These are phyloP conservation scores for Salix koriyanagi DNA, from an alignment of 345 rosid species.

Conservation along the genomic window DNA sequence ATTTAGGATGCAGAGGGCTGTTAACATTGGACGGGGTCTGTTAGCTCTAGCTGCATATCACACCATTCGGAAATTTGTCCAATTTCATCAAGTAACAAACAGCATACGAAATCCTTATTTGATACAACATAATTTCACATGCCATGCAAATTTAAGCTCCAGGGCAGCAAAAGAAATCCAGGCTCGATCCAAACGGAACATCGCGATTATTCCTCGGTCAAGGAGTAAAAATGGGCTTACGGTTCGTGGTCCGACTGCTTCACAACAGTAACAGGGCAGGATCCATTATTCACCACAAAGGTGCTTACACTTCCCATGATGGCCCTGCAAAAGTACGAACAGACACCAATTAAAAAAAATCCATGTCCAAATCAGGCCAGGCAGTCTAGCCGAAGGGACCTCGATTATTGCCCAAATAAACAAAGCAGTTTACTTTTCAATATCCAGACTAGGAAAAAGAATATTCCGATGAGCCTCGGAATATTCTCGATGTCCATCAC, in stretches of 20 bases:
- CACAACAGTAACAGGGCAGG: conserved; percentile 75
- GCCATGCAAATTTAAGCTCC: not conserved
- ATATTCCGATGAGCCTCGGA: too few relatives aligned
- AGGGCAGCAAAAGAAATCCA: not conserved
- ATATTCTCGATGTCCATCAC: too few relatives aligned
- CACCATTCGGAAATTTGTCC: not conserved
- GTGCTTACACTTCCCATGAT: conserved; percentile 85
- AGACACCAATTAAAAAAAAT: not conserved
- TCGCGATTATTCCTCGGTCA: conserved; percentile 10
- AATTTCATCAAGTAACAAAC: not conserved
- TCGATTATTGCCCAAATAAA: not conserved
- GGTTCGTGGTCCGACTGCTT: conserved; percentile 32
- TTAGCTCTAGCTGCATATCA: not conserved
- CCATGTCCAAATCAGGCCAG: not conserved
- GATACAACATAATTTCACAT: not conserved
- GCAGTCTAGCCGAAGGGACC: not conserved
- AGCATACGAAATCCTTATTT: too few relatives aligned
- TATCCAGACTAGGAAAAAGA: too few relatives aligned
- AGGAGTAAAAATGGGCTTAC: not conserved
- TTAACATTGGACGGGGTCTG: too few relatives aligned
- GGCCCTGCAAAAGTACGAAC: conserved; percentile 36
- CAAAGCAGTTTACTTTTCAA: too few relatives aligned
- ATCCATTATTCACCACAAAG: conserved; percentile 63
- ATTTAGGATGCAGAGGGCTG: too few relatives aligned
- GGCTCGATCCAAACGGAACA: conserved; percentile 1